A percentile compares a stretch with the other conserved stretches of the same genome.
Conservation (phyloP, 2,329 filamentous ascomycete species). For the Akanthomyces dipterigenus region DNA sequence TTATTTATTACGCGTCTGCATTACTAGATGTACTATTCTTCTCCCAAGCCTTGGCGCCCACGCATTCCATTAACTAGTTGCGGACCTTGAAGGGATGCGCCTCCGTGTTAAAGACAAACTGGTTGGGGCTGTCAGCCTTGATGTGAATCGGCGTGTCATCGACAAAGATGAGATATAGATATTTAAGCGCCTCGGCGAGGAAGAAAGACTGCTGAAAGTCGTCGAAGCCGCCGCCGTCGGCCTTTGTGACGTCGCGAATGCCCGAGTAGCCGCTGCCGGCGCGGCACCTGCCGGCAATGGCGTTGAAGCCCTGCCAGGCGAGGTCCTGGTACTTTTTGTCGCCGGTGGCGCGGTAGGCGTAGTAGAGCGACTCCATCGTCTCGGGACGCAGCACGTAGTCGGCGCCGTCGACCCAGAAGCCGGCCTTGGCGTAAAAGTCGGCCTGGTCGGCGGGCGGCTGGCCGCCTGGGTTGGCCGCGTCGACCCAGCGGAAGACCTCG, state of each 20-base stretch:
- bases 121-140: conserved; percentile 35
- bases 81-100: conserved; percentile 34
- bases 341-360: conserved; percentile 75
- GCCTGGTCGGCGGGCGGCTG: conserved; percentile 50
- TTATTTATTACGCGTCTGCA: not conserved
- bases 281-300: conserved; percentile 57
- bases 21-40: not conserved
- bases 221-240: conserved; percentile 51
- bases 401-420: conserved; percentile 61
- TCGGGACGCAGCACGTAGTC: conserved; percentile 70
- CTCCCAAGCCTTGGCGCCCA: not conserved
- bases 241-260: conserved; percentile 58
- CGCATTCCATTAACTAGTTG: not conserved
- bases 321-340: conserved; percentile 72
- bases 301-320: conserved; percentile 72
- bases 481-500: conserved; percentile 61
- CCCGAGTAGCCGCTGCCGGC: conserved; percentile 61
- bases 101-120: conserved; percentile 46
- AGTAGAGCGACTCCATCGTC: conserved; percentile 79
- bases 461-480: conserved; percentile 46
- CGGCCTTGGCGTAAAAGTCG: conserved; percentile 59
- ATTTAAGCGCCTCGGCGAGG: conserved; percentile 85
- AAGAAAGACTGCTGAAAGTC: conserved; percentile 84
- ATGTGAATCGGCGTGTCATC: conserved; percentile 50
- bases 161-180: conserved; percentile 65